Percentiles rank a stretch among this genome's conserved stretches.
These are phyloP conservation scores for Esteya vermicola DNA, from an alignment of 2,329 filamentous ascomycete genomes.

Conservation along the genomic window DNA sequence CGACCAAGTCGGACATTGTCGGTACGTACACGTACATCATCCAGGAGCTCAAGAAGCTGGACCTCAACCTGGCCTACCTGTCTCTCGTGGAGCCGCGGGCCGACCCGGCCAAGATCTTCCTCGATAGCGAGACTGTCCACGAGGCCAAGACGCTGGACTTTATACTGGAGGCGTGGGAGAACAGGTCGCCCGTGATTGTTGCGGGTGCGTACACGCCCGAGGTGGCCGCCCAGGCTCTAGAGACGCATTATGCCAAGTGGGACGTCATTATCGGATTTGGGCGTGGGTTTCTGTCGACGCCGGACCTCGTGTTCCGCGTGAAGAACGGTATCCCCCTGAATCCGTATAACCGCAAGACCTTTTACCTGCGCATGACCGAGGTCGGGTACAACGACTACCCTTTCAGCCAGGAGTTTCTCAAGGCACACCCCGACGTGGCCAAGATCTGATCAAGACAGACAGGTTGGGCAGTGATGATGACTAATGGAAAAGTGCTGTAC, in stretches of 20 bases:
- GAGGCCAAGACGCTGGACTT: constrained; percentile 16
- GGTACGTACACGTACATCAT: constrained; percentile 2
- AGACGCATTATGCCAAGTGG: constrained; percentile 14
- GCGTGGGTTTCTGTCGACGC: constrained; percentile 26
- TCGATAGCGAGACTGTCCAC: constrained; percentile 11
- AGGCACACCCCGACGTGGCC: too few species aligned
- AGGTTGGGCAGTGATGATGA: too few species aligned
- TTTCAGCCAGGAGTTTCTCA: constrained; percentile 16
- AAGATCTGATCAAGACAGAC: too few species aligned
- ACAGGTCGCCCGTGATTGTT: constrained; percentile 16
- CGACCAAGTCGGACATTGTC: constrained; percentile 28
- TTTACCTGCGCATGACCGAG: constrained; percentile 21
- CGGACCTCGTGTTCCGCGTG: constrained; percentile 27
- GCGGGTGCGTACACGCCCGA: constrained; percentile 15
- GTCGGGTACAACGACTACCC: constrained; percentile 25
- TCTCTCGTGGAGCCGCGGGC: constrained; percentile 38
- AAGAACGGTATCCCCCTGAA: constrained; percentile 20
- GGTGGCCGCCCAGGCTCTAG: constrained; percentile 13
- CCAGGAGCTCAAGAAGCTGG: constrained; percentile 16
- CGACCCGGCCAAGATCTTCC: not conserved
- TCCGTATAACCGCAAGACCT: constrained; percentile 21
- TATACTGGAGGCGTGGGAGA: constrained; percentile 15
- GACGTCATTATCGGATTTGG: constrained; percentile 23
- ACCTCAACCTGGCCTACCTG: constrained; percentile 27
- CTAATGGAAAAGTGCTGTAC: too few species aligned